Conservation (phyloP, 192 early-diverging fungal species). For the Backusella sp. region DNA sequence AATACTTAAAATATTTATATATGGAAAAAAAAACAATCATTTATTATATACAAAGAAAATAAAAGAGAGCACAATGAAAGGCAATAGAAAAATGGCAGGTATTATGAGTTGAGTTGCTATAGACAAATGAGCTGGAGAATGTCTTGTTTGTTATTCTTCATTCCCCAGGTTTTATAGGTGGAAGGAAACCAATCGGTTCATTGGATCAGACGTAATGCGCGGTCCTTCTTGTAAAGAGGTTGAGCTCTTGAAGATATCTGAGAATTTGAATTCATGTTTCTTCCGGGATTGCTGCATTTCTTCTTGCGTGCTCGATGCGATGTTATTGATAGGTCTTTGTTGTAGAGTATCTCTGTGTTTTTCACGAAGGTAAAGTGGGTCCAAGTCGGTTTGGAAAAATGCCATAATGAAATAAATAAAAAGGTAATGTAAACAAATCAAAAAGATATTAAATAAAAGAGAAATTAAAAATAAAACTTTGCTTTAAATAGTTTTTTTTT, state of each 20-base stretch:
- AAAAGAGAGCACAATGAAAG: not conserved
- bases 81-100: not conserved
- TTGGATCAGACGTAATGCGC: not conserved
- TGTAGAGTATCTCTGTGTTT: not conserved
- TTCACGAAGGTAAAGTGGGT: conserved; percentile 3
- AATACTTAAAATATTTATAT: not conserved
- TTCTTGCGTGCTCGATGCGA: not conserved
- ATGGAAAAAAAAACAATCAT: not conserved
- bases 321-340: not conserved
- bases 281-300: not conserved
- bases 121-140: conserved; percentile 1
- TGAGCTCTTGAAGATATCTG: not conserved
- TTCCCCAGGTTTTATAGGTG: not conserved
- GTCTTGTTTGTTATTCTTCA: not conserved
- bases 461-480: conserved; percentile 2
- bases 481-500: conserved; percentile 4
- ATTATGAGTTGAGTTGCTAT: not conserved
- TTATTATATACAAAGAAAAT: not conserved
- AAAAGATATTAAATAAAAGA: not conserved
- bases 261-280: not conserved
- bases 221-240: not conserved
- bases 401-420: not conserved
- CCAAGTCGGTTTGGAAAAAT: not conserved
- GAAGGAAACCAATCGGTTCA: conserved; percentile 2
- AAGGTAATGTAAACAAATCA: not conserved